phyloP scores from a whole-genome alignment of 495 filamentous ascomycete genomes.

The Podospora anserina region DNA sequence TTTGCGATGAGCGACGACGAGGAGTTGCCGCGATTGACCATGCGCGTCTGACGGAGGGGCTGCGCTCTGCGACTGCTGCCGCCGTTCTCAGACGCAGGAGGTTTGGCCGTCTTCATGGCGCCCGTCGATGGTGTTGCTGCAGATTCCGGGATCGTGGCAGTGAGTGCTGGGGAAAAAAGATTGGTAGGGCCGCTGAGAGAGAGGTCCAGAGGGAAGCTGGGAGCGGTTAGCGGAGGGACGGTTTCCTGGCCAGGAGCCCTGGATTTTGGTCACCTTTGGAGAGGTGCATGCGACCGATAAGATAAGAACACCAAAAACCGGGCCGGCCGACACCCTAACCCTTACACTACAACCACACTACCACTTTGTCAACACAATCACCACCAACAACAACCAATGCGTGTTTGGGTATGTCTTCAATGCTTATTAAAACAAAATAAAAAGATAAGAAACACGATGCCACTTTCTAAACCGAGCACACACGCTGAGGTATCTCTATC shows the following conservation, averaged over 20 bases:
- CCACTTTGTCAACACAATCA: too few relatives aligned
- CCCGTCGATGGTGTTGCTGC: background rate
- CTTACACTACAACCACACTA: background rate
- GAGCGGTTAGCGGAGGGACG: background rate
- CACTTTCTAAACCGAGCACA: background rate
- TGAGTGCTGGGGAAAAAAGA: background rate
- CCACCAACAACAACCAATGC: background rate
- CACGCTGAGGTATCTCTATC: background rate
- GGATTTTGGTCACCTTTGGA: background rate
- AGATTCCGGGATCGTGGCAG: background rate
- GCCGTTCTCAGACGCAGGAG: conserved; percentile 36
- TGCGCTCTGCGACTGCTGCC: conserved; percentile 53
- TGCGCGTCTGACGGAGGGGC: conserved; percentile 58
- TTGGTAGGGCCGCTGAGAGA: background rate
- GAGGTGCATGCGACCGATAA: background rate
- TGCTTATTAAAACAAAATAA: background rate
- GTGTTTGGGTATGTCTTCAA: background rate
- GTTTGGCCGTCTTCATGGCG: conserved; percentile 53
- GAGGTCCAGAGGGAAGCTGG: background rate
- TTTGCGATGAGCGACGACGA: conserved; percentile 29
- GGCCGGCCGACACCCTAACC: background rate
- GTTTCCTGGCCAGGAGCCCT: background rate
- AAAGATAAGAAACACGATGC: background rate
- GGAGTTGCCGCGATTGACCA: conserved; percentile 43
- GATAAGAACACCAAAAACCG: background rate